Conservation (phyloP, 805 yeast genomes). For the Tetrapisispora taiwanensis region DNA sequence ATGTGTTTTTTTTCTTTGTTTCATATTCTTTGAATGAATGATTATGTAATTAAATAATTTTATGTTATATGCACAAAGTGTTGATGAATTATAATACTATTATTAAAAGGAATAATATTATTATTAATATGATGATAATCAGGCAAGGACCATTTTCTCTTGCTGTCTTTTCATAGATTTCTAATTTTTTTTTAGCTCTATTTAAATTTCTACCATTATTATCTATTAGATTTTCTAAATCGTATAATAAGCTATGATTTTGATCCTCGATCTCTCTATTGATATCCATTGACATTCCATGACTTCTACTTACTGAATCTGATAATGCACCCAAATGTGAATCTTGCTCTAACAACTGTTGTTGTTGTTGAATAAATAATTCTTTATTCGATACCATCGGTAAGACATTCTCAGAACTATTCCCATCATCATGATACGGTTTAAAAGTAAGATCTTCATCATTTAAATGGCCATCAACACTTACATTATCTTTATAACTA, state of each 20-base stretch:
- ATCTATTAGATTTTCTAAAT: slow-evolving; percentile 40
- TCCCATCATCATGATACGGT: slow-evolving; percentile 20
- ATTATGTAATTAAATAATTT: too few species aligned
- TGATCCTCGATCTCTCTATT: slow-evolving; percentile 41
- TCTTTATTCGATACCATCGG: slow-evolving; percentile 26
- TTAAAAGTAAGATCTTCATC: slow-evolving; percentile 6
- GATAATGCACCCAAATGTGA: slow-evolving; percentile 33
- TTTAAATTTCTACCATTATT: slow-evolving; percentile 33
- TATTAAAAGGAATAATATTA: slow-evolving; percentile 33
- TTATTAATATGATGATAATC: slow-evolving; percentile 34
- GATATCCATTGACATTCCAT: slow-evolving; percentile 37
- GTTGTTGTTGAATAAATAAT: slow-evolving; percentile 36
- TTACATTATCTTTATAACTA: background rate
- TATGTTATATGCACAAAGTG: background rate
- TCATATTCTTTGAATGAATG: too few species aligned
- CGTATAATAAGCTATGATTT: slow-evolving; percentile 36
- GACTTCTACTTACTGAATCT: slow-evolving; percentile 35
- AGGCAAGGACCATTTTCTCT: slow-evolving; percentile 42
- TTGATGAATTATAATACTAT: background rate
- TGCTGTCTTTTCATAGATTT: slow-evolving; percentile 32
- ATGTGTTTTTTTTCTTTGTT: too few species aligned
- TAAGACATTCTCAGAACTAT: background rate
- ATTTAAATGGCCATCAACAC: background rate
- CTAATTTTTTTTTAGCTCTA: slow-evolving; percentile 34
- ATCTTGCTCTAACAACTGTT: slow-evolving; percentile 40